These are phyloP conservation scores for Rhodofomes roseus DNA, from an alignment of 1,284 basidiomycete genomes.

Conservation along the genomic window DNA sequence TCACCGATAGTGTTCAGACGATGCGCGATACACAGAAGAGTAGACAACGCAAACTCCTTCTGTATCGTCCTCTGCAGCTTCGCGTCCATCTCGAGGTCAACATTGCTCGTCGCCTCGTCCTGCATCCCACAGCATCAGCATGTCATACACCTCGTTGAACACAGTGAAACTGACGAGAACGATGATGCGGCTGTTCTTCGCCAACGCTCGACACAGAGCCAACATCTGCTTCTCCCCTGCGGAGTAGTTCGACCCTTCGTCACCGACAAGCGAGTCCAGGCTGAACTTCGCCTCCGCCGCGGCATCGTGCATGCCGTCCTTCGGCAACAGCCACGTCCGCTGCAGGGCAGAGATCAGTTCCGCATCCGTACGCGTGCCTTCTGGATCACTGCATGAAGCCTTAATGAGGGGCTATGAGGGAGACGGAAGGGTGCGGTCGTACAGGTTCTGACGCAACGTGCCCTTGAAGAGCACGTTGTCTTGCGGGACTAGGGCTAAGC, in stretches of 20 bases:
- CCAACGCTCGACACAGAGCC: constrained; percentile 67
- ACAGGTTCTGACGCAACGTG: constrained; percentile 68
- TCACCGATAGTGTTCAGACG: constrained; percentile 71
- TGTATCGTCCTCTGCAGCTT: constrained; percentile 75
- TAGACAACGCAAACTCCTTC: constrained; percentile 60
- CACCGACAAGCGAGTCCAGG: constrained; percentile 57
- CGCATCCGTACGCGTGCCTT: constrained; percentile 46
- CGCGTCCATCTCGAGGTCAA: constrained; percentile 80
- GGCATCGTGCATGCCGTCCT: constrained; percentile 44
- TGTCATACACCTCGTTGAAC: constrained; percentile 4
- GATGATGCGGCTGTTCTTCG: constrained; percentile 69
- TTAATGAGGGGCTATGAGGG: constrained; percentile 5
- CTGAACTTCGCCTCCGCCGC: constrained; percentile 60
- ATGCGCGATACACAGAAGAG: constrained; percentile 74
- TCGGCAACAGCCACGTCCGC: constrained; percentile 60
- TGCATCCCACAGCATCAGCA: constrained; percentile 16
- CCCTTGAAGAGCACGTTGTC: constrained; percentile 64
- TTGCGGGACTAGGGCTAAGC: constrained; percentile 72
- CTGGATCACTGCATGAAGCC: constrained; percentile 47
- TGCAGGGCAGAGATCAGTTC: constrained; percentile 51
- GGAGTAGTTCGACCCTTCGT: constrained; percentile 72
- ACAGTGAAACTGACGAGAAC: constrained; percentile 48
- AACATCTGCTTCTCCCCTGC: constrained; percentile 79
- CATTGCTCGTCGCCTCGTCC: constrained; percentile 81
- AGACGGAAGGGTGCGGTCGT: constrained; percentile 20